Evolutionary conservation across 192 early-diverging fungal species (phyloP).

Genomic region (Backusella parvicylindrica): DNA sequence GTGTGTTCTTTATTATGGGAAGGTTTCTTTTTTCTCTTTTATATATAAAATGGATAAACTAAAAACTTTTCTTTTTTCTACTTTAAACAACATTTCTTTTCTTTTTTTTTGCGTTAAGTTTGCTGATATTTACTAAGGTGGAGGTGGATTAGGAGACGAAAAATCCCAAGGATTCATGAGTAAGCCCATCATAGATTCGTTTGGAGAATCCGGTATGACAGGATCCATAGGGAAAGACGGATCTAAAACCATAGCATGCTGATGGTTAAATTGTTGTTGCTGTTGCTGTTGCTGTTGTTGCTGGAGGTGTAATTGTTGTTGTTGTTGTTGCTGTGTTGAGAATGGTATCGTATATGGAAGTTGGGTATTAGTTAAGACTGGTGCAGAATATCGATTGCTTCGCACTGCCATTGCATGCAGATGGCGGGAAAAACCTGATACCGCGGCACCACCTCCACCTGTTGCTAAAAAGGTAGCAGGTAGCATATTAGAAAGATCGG

Average conservation of each 20-base stretch:
- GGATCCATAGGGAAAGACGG: constrained; percentile 11
- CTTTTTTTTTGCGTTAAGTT: background rate
- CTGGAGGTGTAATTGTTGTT: background rate
- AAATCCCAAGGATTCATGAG: constrained; percentile 6
- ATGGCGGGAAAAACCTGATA: background rate
- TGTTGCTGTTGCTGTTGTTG: background rate
- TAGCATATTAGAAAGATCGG: constrained; percentile 3
- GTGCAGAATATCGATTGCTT: constrained; percentile 4
- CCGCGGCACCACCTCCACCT: background rate
- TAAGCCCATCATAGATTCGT: constrained; percentile 25
- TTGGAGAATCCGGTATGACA: constrained; percentile 7
- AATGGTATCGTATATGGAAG: constrained; percentile 8
- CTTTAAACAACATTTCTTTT: background rate
- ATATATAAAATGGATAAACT: background rate
- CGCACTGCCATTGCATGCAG: constrained; percentile 18
- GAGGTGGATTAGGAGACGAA: background rate
- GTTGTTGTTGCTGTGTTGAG: background rate
- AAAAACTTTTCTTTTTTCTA: background rate
- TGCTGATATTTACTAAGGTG: background rate
- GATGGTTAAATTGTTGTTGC: background rate
- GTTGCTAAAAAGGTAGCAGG: background rate
- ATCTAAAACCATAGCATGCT: constrained; percentile 13
- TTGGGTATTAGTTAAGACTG: constrained; percentile 1
- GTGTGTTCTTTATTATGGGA: background rate
- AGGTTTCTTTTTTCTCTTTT: background rate